Evolutionary conservation across 768 basidiomycete genomes (phyloP).

Genomic region (Termitomyces titanicus): DNA sequence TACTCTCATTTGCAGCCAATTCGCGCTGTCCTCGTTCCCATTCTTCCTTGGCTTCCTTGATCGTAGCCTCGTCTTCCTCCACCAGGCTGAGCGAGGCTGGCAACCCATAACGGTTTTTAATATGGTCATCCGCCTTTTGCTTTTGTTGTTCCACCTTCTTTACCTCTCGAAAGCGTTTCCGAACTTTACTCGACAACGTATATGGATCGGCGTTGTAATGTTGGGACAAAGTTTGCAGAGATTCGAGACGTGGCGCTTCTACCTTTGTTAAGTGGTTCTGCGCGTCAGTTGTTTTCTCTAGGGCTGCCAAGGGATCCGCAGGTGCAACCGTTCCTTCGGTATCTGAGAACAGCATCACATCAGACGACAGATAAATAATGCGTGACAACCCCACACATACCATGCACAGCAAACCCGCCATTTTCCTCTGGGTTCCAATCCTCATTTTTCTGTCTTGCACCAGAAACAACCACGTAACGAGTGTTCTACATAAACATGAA

Average conservation of each 20-base stretch:
- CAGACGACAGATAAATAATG: not conserved
- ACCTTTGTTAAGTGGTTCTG: conserved; percentile 71
- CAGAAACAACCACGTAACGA: conserved; percentile 86
- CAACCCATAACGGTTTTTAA: conserved; percentile 77
- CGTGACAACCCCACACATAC: conserved; percentile 34
- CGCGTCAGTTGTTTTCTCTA: conserved; percentile 86
- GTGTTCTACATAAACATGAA: conserved; percentile 64
- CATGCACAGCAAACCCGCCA: conserved; percentile 87
- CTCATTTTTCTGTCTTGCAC: conserved; percentile 92
- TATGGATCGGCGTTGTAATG: conserved; percentile 88
- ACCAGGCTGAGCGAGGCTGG: conserved; percentile 64
- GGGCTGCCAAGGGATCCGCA: conserved; percentile 80
- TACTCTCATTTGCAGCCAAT: conserved; percentile 35
- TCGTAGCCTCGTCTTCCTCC: conserved; percentile 58
- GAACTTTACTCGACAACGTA: conserved; percentile 63
- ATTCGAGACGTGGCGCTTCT: conserved; percentile 77
- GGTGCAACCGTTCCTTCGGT: conserved; percentile 60
- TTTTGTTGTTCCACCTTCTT: conserved; percentile 78
- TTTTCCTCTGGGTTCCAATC: conserved; percentile 98
- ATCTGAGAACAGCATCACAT: conserved; percentile 37
- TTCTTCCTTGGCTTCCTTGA: conserved; percentile 56
- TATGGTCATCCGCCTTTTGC: conserved; percentile 60
- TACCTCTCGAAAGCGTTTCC: conserved; percentile 81
- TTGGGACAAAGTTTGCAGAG: conserved; percentile 73
- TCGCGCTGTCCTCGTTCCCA: conserved; percentile 56